Evolutionary conservation across 139 green algal genomes (phyloP).

Genomic region (Chlamydomonas schloesseri): DNA sequence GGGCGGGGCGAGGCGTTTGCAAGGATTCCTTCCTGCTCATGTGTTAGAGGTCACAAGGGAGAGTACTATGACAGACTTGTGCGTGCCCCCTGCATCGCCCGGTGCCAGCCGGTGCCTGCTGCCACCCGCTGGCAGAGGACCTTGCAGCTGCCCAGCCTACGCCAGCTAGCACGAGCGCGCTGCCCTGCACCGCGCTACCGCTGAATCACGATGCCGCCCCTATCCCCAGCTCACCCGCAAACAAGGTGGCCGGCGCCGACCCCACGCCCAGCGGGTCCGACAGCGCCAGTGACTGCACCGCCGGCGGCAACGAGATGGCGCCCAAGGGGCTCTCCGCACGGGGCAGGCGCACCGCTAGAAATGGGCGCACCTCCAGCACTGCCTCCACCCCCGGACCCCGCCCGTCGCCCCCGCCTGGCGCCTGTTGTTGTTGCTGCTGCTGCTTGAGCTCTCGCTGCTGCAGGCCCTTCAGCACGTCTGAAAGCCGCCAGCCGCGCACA

Average conservation of each 20-base stretch:
- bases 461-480: neutral
- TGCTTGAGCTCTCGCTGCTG: neutral
- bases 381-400: neutral
- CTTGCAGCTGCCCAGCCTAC: no score
- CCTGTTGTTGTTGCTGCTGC: neutral
- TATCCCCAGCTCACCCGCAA: neutral
- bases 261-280: neutral
- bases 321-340: conserved; percentile 21
- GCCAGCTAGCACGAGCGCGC: no score
- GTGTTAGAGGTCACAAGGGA: no score
- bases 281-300: conserved; percentile 36
- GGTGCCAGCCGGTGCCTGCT: no score
- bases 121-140: no score
- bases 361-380: neutral
- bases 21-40: no score
- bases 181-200: no score
- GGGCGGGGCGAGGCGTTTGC: no score
- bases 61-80: no score
- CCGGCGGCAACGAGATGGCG: conserved; percentile 28
- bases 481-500: conserved; percentile 41
- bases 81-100: no score
- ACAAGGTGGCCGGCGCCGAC: neutral
- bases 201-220: no score
- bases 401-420: neutral
- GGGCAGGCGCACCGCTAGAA: conserved; percentile 19